Conservation (phyloP, 2,329 filamentous ascomycete species). For the Hypoxylon sp. region DNA sequence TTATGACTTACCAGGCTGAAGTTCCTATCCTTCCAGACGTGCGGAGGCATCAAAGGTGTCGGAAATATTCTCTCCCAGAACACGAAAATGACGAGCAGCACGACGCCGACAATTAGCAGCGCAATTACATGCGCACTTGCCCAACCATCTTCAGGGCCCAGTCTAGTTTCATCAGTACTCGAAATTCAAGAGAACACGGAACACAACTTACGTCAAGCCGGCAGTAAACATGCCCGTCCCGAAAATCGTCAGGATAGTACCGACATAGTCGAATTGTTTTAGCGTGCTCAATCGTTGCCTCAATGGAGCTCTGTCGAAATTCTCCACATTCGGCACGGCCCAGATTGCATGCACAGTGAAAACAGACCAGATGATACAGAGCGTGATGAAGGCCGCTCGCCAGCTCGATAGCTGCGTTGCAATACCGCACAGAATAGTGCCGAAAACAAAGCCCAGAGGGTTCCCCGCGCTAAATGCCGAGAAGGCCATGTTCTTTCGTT, state of each 20-base stretch:
- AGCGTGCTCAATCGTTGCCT: conserved; percentile 56
- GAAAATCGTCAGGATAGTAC: conserved; percentile 70
- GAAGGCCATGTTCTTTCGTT: conserved; percentile 54
- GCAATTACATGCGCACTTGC: conserved; percentile 71
- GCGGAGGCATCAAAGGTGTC: conserved; percentile 65
- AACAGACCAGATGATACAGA: conserved; percentile 73
- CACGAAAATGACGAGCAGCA: conserved; percentile 68
- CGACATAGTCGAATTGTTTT: conserved; percentile 71
- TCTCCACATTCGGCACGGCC: conserved; percentile 69
- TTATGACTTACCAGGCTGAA: conserved; percentile 68
- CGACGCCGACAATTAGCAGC: conserved; percentile 69
- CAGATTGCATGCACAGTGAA: conserved; percentile 70
- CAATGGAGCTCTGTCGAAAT: conserved; percentile 55
- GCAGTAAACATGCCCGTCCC: conserved; percentile 75
- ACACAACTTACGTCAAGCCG: conserved; percentile 64
- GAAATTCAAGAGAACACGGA: neutral
- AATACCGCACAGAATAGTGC: conserved; percentile 71
- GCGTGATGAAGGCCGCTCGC: conserved; percentile 71
- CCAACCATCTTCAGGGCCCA: conserved; percentile 73
- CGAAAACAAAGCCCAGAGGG: conserved; percentile 55
- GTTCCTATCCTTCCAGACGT: conserved; percentile 71
- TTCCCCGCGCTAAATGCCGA: conserved; percentile 53
- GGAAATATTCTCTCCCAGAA: conserved; percentile 70
- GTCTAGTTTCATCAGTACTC: conserved; percentile 46
- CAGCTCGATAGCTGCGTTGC: conserved; percentile 72